Evolutionary conservation across 805 yeast species (phyloP).

Genomic region (Pichia rugopelliculosa): DNA sequence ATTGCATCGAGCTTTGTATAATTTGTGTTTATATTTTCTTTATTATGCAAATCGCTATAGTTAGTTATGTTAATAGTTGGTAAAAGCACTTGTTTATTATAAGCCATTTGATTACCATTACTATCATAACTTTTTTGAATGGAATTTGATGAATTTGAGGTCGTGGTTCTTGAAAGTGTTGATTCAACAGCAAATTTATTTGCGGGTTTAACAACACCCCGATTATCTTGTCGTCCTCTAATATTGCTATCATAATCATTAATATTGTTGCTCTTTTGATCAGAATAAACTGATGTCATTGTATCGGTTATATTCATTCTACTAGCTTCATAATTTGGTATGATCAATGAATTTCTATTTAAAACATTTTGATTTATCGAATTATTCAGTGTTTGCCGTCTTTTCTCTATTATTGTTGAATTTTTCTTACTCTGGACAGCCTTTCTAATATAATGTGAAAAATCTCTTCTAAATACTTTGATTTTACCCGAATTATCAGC

Average conservation of each 20-base stretch:
- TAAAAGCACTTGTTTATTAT: neutral
- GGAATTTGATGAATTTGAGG: neutral
- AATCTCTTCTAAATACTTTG: constrained; percentile 74
- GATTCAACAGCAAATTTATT: constrained; percentile 12
- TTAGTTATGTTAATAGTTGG: neutral
- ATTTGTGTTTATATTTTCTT: neutral
- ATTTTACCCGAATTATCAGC: constrained; percentile 70
- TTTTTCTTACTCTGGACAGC: constrained; percentile 12
- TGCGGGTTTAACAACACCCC: constrained; percentile 6
- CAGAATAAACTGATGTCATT: constrained; percentile 5
- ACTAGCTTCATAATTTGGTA: constrained; percentile 3
- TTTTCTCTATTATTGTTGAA: constrained; percentile 2
- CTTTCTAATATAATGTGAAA: constrained; percentile 44
- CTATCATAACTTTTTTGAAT: neutral
- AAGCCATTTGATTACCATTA: neutral
- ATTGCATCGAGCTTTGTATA: neutral
- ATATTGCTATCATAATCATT: neutral
- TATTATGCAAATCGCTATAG: neutral
- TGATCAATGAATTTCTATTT: constrained; percentile 5
- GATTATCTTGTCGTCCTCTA: constrained; percentile 13
- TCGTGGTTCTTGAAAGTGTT: neutral
- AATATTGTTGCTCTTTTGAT: neutral
- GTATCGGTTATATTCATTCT: constrained; percentile 4
- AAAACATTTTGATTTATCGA: constrained; percentile 1
- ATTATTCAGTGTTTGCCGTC: neutral